Conservation (phyloP, 768 basidiomycete genomes). For the Phylloporus arenicola region DNA sequence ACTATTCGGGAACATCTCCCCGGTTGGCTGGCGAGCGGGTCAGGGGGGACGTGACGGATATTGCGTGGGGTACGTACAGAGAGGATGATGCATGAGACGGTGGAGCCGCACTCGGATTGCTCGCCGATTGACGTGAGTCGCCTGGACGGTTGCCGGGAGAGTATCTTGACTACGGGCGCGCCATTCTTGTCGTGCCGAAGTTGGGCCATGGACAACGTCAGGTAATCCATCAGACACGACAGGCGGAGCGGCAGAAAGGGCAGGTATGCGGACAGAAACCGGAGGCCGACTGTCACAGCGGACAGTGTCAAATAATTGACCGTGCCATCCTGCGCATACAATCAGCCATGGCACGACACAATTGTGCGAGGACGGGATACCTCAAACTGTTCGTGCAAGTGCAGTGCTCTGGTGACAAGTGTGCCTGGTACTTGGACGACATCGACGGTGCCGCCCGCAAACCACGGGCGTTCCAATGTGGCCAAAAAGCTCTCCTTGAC, state of each 20-base stretch:
- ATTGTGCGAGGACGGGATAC: constrained; percentile 33
- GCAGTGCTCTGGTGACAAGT: constrained; percentile 54
- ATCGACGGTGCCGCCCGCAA: constrained; percentile 77
- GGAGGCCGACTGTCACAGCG: constrained; percentile 73
- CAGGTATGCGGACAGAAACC: constrained; percentile 71
- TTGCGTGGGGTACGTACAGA: constrained; percentile 39
- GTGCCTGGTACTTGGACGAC: constrained; percentile 78
- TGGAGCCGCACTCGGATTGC: constrained; percentile 60
- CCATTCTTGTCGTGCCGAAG: constrained; percentile 59
- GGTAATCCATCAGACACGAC: constrained; percentile 59
- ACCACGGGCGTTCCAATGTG: constrained; percentile 69
- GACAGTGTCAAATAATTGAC: constrained; percentile 76
- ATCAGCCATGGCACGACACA: constrained; percentile 1
- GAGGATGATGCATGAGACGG: constrained; percentile 57
- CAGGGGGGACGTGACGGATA: neutral
- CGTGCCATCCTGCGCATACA: constrained; percentile 63
- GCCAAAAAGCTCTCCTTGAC: constrained; percentile 65
- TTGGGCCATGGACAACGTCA: constrained; percentile 48
- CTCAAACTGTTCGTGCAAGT: constrained; percentile 73
- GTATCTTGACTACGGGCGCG: constrained; percentile 58
- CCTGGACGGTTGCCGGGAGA: constrained; percentile 56
- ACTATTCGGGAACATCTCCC: constrained; percentile 63
- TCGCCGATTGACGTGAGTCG: constrained; percentile 56
- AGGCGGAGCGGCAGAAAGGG: constrained; percentile 76
- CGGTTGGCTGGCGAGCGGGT: constrained; percentile 44